Evolutionary conservation across 768 basidiomycete species (phyloP), one percentile per base, ranked within the genome.

Genomic region (Cubamyces lactineus): DNA sequence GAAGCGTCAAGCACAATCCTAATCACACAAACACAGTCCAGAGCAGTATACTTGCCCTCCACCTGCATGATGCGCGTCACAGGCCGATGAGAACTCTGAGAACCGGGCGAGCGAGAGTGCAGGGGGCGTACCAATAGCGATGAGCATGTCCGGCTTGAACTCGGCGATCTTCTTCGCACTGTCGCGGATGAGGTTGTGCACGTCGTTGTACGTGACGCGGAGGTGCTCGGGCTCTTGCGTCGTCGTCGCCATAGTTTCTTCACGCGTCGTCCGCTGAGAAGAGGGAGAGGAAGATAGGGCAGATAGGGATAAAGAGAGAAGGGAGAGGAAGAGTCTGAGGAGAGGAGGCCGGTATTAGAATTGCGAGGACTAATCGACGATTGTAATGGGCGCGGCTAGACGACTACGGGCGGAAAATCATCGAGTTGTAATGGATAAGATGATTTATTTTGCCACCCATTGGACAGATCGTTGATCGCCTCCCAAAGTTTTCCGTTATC

Each of bases 171-270:
- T 79, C 50, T 80, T 79, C 1, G 89, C 86, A 1, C 82, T 79
- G 13, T 75, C 78, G 68, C 86, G 86, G 68, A 96, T 94, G 63
- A 94, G 81, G 66, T 92, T 92, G 81, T 97, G 95, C 57, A 96
- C 87, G 53, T 96, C 89, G 69, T 96, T 96, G 79, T 97, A 97
- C 19, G 93, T 96, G 58, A 88, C 80, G 58, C 79, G 86, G 72
- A 83, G 68, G 71, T 92, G 91, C 69, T 87, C 73, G 42, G 84
- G 79, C 70, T 78, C 77, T 2, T 70, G 63, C 70, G 69, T 62
- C 71, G 70, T 72, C 41, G 49, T 59, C 45, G 53, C 49, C 51
- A 63, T 54, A 21, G 43, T 19, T 13, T 49, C 38, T 55, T 17
- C 17, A 23, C 12, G 17, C 13, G 21, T 21, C 30, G 41, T 16